Evolutionary conservation across 805 yeast species (phyloP), one percentile per base, ranked within the genome.

Genomic region (Sporopachydermia quercuum): DNA sequence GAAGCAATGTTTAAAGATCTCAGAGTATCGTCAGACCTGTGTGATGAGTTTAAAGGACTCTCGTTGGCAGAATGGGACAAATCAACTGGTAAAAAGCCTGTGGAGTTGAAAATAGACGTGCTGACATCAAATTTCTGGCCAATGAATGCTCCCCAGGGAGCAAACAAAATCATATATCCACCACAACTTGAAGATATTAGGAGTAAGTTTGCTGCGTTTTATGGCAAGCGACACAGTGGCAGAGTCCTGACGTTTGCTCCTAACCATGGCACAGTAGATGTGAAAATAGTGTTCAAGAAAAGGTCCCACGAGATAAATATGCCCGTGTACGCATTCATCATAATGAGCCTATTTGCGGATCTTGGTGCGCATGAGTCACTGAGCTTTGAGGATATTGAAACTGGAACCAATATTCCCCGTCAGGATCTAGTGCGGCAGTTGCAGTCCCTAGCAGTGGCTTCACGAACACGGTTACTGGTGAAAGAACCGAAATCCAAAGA

Each of bases 1-100:
- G 86, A 84, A 51, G 85, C 83, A 35, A 87, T 87, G 96, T 74
- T 84, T 46, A 71, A 78, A 50, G 96, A 87, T 52, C 75, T 85
- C 37, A 71, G 71, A 43, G 47, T 67, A 1, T 78, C 86, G 0
- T 61, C 58, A 36, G 79, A 71, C 18, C 49, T 66, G 18, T 60
- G 69, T 35, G 39, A 50, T 8, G 68, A 61, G 30, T 74, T 69
- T 53, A 53, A 57, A 3, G 15, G 41, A 41, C 3, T 56, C 48
- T 37, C 34, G n/a, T n/a, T n/a, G n/a, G n/a, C n/a, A n/a, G 16
- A 42, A 42, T 8, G 30, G 8, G 30, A 8, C n/a, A 8, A 23
- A 23, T n/a, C 30, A 8, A 8, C 30, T 8, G 35, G 42, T 35
- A 19, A 43, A 42, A 58, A 56, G 13, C 39, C 43, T 3, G 44